Percentiles rank a stretch among this genome's conserved stretches.
phyloP scores from a whole-genome alignment of 164 flowering plant species.

The Chloranthus sessilifolius region DNA sequence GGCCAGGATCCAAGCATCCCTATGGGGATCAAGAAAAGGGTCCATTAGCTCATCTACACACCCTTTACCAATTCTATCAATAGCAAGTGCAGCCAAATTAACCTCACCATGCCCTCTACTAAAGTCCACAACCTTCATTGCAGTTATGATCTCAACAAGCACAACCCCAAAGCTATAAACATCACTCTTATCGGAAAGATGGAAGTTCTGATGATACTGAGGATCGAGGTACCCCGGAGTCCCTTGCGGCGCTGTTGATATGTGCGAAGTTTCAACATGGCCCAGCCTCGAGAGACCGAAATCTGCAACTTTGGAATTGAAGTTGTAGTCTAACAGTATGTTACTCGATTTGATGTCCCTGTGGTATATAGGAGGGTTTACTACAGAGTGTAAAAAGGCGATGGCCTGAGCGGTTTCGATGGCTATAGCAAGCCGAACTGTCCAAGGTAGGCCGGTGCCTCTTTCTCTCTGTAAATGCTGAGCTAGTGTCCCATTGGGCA shows the following conservation, averaged over 20 bases:
- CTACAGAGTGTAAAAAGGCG: constrained; percentile 70
- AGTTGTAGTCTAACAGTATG: constrained; percentile 61
- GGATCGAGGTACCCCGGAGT: constrained; percentile 98
- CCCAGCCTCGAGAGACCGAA: constrained; percentile 88
- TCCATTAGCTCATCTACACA: constrained; percentile 67
- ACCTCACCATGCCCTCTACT: constrained; percentile 52
- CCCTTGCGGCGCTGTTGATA: constrained; percentile 92
- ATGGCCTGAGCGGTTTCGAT: constrained; percentile 77
- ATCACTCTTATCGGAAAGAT: constrained; percentile 82
- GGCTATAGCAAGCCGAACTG: constrained; percentile 67
- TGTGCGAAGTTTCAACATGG: constrained; percentile 51
- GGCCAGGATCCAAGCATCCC: constrained; percentile 46
- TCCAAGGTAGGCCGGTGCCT: constrained; percentile 65
- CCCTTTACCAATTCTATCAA: constrained; percentile 64
- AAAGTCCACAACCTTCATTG: constrained; percentile 68
- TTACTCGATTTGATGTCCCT: constrained; percentile 92
- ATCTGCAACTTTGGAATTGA: constrained; percentile 81
- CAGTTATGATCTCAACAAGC: constrained; percentile 83
- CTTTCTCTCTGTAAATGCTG: constrained; percentile 70
- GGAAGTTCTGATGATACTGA: constrained; percentile 83
- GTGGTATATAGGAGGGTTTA: constrained; percentile 76
- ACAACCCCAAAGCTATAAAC: constrained; percentile 97
- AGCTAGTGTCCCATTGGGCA: constrained; percentile 85
- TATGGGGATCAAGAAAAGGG: constrained; percentile 43
- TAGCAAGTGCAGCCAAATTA: constrained; percentile 68